Evolutionary conservation across 129 eudicot species (phyloP), one percentile per base, ranked within the genome.

Genomic region (Glebionis coronaria): DNA sequence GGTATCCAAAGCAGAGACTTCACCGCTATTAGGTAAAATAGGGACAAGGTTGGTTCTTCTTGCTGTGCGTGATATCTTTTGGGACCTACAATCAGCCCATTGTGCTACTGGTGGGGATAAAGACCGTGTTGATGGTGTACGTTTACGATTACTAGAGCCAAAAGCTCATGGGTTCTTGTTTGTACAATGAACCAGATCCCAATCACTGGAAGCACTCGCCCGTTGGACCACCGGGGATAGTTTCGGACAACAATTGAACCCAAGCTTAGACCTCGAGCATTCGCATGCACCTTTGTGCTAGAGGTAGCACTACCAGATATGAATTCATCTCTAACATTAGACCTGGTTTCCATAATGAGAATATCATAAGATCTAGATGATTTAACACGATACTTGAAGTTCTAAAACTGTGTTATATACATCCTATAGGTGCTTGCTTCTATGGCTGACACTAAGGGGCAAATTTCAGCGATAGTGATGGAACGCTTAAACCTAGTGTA

Each of bases 21-120:
- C 87, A 19, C 84, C 90, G 63, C 67, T 81, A 53, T 50, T 75
- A 19, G 94, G 70, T 73, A 84, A 79, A 40, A 79, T 76, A 27
- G 97, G 97, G 61, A 81, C 71, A 35, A 86, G 82, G 55, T 83
- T 86, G 42, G 88, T 90, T 58, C 93, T 72, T 61, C 94, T 84
- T 45, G 97, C 97, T 27, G 97, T 72, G 29, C 94, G 85, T 69
- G 94, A 84, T 29, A 86, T 90, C 80, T 90, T 90, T 25, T 90
- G 95, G 46, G 90, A 91, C 74, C 95, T 84, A 38, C 86, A 85
- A 28, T 85, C 85, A 23, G 79, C 86, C 97, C 97, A 90, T 29
- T 82, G 92, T 19, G 86, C 79, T 66, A 90, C 97, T 59, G 97
- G 95, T 25, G 95, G 95, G 27, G 97, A 90, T 50, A 90, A 77